These are phyloP conservation scores for Tetracladium maxilliforme DNA, from an alignment of 2,329 filamentous ascomycete species.

Conservation along the genomic window DNA sequence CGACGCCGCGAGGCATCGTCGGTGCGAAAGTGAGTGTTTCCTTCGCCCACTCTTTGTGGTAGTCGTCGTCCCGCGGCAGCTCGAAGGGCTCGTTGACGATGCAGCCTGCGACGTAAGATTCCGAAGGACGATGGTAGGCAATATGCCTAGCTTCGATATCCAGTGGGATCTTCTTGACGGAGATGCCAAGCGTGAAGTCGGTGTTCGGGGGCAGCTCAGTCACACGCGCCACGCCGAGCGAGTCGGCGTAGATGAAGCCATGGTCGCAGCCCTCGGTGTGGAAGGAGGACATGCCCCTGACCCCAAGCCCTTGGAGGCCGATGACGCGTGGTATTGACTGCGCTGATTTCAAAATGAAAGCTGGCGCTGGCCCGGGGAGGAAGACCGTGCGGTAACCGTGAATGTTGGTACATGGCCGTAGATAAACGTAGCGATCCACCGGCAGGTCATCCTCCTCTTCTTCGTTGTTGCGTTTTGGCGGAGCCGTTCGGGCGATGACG, in stretches of 20 bases:
- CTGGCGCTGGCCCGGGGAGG: conserved; percentile 64
- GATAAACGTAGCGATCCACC: conserved; percentile 22
- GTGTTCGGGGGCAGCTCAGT: conserved; percentile 54
- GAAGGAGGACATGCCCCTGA: conserved; percentile 61
- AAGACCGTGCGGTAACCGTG: conserved; percentile 72
- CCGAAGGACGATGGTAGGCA: conserved; percentile 61
- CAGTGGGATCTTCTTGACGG: conserved; percentile 56
- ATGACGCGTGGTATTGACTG: conserved; percentile 64
- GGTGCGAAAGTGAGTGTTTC: conserved; percentile 53
- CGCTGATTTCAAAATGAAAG: conserved; percentile 70
- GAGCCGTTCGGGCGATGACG: conserved; percentile 13
- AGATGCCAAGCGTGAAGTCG: conserved; percentile 59
- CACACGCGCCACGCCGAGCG: conserved; percentile 56
- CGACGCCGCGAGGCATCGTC: conserved; percentile 50
- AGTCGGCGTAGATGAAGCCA: conserved; percentile 74
- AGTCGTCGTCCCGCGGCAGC: conserved; percentile 71
- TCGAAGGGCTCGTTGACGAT: conserved; percentile 57
- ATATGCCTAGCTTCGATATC: conserved; percentile 57
- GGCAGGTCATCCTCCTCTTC: conserved; percentile 35
- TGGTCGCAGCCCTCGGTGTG: conserved; percentile 63
- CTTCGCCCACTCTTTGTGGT: conserved; percentile 61
- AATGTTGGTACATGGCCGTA: conserved; percentile 34
- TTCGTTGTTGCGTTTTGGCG: conserved; percentile 13
- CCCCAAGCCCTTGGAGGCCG: conserved; percentile 51
- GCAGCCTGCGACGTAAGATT: conserved; percentile 65